These are phyloP conservation scores for Hevea brasiliensis DNA, from an alignment of 345 rosid species.

Conservation along the genomic window DNA sequence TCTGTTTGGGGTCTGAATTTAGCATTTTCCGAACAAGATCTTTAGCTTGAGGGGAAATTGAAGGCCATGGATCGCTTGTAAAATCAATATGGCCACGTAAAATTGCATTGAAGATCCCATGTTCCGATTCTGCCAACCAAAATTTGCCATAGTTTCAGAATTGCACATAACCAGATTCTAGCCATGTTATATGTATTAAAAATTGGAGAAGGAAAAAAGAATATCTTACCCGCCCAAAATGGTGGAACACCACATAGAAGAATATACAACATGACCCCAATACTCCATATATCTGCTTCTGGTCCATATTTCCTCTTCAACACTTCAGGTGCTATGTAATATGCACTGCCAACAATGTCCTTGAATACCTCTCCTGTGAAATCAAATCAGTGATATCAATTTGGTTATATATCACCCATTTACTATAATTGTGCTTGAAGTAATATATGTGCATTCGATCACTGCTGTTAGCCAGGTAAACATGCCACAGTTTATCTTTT, in stretches of 20 bases:
- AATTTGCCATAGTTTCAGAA: not conserved
- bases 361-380: slow-evolving; percentile 58
- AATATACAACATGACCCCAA: slow-evolving; percentile 83
- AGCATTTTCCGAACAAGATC: slow-evolving; percentile 93
- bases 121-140: slow-evolving; percentile 65
- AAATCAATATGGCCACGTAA: slow-evolving; percentile 78
- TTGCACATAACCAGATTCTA: too few species aligned
- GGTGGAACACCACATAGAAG: slow-evolving; percentile 91
- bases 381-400: too few species aligned
- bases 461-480: too few species aligned
- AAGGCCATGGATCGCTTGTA: slow-evolving; percentile 91
- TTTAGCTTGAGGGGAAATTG: slow-evolving; percentile 79
- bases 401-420: too few species aligned
- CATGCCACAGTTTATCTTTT: too few species aligned
- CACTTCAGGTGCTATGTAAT: slow-evolving; percentile 94
- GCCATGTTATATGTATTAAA: too few species aligned
- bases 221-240: slow-evolving; percentile 79
- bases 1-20: slow-evolving; percentile 78
- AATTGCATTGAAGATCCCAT: slow-evolving; percentile 91
- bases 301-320: slow-evolving; percentile 87
- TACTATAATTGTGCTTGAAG: too few species aligned
- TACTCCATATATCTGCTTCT: slow-evolving; percentile 72
- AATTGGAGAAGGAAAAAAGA: not conserved
- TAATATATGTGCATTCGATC: too few species aligned
- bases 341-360: slow-evolving; percentile 79